Evolutionary conservation across 1,284 basidiomycete species (phyloP).

Genomic region (Rhodotorula sp.): DNA sequence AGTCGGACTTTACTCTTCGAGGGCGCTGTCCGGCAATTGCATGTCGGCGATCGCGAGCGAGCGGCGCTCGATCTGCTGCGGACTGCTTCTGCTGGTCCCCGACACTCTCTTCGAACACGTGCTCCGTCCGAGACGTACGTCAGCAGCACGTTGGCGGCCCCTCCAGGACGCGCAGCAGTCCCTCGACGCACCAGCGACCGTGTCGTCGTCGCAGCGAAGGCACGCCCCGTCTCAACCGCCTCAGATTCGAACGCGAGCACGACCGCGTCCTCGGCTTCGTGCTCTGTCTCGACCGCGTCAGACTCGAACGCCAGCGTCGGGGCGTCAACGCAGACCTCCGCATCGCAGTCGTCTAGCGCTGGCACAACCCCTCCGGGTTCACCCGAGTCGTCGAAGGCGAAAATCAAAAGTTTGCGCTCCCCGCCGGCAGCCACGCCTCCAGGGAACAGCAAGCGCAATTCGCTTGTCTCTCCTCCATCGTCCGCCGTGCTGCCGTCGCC

Average conservation of each 20-base stretch:
- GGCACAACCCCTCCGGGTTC: too few relatives aligned
- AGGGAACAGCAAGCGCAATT: neutral
- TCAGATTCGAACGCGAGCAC: conserved; percentile 10
- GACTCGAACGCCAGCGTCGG: conserved; percentile 7
- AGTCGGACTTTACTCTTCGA: conserved; percentile 71
- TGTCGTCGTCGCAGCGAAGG: neutral
- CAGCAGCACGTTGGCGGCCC: neutral
- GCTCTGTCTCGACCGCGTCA: conserved; percentile 15
- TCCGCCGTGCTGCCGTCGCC: neutral
- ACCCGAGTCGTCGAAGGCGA: neutral
- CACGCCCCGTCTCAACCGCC: conserved; percentile 16
- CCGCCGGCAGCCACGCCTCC: neutral
- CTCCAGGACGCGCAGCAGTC: neutral
- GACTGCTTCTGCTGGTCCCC: conserved; percentile 21
- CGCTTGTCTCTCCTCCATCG: too few relatives aligned
- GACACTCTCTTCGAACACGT: conserved; percentile 8
- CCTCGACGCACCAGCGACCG: neutral
- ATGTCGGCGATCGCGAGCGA: conserved; percentile 45
- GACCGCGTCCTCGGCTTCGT: neutral
- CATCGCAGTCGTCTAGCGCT: neutral
- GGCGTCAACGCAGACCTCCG: neutral
- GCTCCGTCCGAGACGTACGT: neutral
- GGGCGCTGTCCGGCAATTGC: conserved; percentile 57
- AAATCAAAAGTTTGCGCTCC: neutral
- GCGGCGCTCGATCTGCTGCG: conserved; percentile 26